phyloP scores from a whole-genome alignment of 768 basidiomycete genomes.

The Macrolepiota fuliginosa region DNA sequence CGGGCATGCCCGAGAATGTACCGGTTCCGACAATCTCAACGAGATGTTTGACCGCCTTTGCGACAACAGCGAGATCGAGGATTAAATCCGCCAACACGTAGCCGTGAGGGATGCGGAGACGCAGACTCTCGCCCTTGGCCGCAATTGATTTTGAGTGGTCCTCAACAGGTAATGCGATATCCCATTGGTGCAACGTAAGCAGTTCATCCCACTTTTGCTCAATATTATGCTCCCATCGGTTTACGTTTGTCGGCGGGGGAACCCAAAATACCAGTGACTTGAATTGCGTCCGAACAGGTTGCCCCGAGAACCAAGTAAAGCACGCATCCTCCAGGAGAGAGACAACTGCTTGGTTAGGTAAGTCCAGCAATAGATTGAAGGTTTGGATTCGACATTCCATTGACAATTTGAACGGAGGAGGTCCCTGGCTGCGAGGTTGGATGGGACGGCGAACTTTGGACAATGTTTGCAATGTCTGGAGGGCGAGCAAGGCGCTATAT shows the following conservation, averaged over 20 bases:
- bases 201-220: conserved; percentile 75
- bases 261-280: conserved; percentile 55
- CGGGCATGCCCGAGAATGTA: conserved; percentile 50
- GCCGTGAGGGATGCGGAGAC: conserved; percentile 76
- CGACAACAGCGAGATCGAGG: conserved; percentile 60
- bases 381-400: conserved; percentile 20
- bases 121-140: conserved; percentile 60
- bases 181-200: conserved; percentile 53
- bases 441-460: conserved; percentile 16
- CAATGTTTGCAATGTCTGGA: conserved; percentile 48
- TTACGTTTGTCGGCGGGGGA: conserved; percentile 39
- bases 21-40: conserved; percentile 50
- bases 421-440: not conserved
- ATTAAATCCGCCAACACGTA: conserved; percentile 77
- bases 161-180: conserved; percentile 31
- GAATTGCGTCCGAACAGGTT: conserved; percentile 32
- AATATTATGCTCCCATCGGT: conserved; percentile 29
- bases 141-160: conserved; percentile 37
- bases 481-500: conserved; percentile 67
- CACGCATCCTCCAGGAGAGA: conserved; percentile 41
- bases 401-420: not conserved
- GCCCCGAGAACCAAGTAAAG: conserved; percentile 21
- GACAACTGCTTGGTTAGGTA: conserved; percentile 48
- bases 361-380: conserved; percentile 44
- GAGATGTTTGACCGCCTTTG: conserved; percentile 77